These are phyloP conservation scores for Diversispora eburnea DNA, from an alignment of 192 early-diverging fungal genomes.

Conservation along the genomic window DNA sequence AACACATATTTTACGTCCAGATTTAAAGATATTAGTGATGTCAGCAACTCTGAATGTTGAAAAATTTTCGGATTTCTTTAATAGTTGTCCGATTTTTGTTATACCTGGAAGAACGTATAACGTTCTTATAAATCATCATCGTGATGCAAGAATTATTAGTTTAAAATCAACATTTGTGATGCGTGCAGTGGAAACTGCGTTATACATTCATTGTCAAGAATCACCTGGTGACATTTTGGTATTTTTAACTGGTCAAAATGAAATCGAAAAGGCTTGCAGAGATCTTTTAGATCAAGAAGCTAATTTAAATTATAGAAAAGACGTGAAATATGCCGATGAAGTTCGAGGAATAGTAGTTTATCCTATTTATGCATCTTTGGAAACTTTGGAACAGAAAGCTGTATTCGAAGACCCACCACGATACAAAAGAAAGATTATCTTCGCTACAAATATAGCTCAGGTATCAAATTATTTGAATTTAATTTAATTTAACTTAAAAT, in stretches of 20 bases:
- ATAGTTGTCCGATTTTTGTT: constrained; percentile 69
- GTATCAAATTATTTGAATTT: constrained; percentile 37
- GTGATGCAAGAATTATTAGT: constrained; percentile 55
- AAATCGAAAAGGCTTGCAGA: constrained; percentile 82
- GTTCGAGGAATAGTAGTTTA: constrained; percentile 47
- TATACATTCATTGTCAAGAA: constrained; percentile 75
- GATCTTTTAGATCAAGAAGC: constrained; percentile 41
- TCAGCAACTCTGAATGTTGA: constrained; percentile 76
- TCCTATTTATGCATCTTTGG: constrained; percentile 73
- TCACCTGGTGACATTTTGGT: constrained; percentile 89
- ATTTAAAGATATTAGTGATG: constrained; percentile 85
- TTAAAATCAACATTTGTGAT: constrained; percentile 69
- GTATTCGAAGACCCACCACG: constrained; percentile 81
- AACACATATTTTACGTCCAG: constrained; percentile 68
- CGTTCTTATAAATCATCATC: constrained; percentile 48
- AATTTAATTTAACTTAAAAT: no score
- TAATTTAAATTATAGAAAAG: constrained; percentile 15
- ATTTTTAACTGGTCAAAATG: constrained; percentile 94
- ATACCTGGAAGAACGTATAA: constrained; percentile 71
- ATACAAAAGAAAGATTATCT: constrained; percentile 81
- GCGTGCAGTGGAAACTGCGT: constrained; percentile 67
- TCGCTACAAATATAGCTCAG: constrained; percentile 95
- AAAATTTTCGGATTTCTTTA: constrained; percentile 81
- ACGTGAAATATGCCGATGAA: constrained; percentile 29
- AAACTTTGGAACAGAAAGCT: constrained; percentile 77